Percentiles rank a stretch among this genome's conserved stretches.
These are phyloP conservation scores for Suzukiozyma palmioleophila DNA, from an alignment of 1,139 yeast species.

Conservation along the genomic window DNA sequence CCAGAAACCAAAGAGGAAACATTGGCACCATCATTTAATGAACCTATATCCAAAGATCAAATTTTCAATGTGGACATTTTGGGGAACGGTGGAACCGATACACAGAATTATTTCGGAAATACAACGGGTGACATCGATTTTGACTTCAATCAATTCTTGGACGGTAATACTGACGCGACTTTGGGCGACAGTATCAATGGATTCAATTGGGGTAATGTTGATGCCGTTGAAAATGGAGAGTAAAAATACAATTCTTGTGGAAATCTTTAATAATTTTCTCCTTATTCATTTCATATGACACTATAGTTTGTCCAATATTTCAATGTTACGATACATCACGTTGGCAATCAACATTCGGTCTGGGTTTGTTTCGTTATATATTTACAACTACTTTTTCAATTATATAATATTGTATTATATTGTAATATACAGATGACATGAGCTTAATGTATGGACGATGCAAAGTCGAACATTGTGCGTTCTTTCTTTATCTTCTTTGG, in stretches of 20 bases:
- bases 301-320: too few species aligned
- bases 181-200: slow-evolving; percentile 39
- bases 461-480: too few species aligned
- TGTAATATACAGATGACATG: neutral
- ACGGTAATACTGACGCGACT: slow-evolving; percentile 29
- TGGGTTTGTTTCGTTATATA: neutral
- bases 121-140: slow-evolving; percentile 39
- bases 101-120: slow-evolving; percentile 17
- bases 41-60: slow-evolving; percentile 27
- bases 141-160: slow-evolving; percentile 50
- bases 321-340: neutral
- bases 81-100: slow-evolving; percentile 17
- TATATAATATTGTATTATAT: neutral
- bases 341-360: neutral
- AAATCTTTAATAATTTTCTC: too few species aligned
- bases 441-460: neutral
- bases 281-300: neutral
- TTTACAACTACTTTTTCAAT: neutral
- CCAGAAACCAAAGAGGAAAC: slow-evolving; percentile 3
- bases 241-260: slow-evolving; percentile 6
- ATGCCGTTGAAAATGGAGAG: slow-evolving; percentile 40
- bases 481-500: too few species aligned
- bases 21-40: slow-evolving; percentile 24
- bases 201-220: slow-evolving; percentile 54
- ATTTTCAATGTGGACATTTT: slow-evolving; percentile 36